Evolutionary conservation across 129 eudicot genomes (phyloP).

Genomic region (Chrysanthemum makinoi): DNA sequence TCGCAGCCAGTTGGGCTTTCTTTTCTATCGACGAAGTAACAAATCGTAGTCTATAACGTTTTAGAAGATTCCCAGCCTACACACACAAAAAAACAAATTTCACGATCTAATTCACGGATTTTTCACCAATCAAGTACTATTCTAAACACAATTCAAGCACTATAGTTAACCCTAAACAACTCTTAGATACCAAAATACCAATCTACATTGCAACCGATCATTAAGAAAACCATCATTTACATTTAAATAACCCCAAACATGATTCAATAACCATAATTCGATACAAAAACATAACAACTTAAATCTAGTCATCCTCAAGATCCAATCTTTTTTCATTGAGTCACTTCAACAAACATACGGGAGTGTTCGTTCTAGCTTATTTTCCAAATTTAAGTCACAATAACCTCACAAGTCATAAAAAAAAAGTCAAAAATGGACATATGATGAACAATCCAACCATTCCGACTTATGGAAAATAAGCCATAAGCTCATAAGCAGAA

Average conservation of each 20-base stretch:
- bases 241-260: constrained; percentile 6
- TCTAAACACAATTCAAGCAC: neutral
- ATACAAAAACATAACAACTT: neutral
- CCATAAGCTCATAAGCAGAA: no score
- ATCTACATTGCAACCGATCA: constrained; percentile 16
- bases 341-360: constrained; percentile 7
- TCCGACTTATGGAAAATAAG: no score
- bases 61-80: constrained; percentile 69
- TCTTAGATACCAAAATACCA: constrained; percentile 6
- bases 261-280: constrained; percentile 4
- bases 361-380: no score
- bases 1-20: constrained; percentile 52
- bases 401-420: no score
- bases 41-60: constrained; percentile 49
- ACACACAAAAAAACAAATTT: constrained; percentile 16
- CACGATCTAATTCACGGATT: neutral
- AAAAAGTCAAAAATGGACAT: no score
- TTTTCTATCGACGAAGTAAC: constrained; percentile 86
- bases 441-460: no score
- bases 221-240: neutral
- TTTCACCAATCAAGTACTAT: no score
- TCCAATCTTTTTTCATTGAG: neutral
- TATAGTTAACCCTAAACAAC: neutral
- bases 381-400: no score
- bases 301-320: constrained; percentile 3